phyloP scores from a whole-genome alignment of 345 rosid species.

The Gossypium sturtianum region DNA sequence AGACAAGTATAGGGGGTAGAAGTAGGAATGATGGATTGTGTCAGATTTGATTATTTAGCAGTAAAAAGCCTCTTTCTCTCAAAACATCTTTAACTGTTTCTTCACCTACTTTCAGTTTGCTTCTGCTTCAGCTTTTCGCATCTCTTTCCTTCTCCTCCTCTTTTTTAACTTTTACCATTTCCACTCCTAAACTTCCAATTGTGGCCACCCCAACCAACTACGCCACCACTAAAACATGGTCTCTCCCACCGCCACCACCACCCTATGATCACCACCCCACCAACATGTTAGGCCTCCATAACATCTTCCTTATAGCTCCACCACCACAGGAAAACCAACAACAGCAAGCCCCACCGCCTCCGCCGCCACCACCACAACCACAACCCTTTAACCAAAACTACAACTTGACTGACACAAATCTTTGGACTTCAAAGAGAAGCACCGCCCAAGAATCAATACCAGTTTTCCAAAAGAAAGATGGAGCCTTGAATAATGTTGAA shows the following conservation, averaged over 20 bases:
- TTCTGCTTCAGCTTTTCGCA: background rate
- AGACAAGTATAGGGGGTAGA: too few species aligned
- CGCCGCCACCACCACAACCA: slow-evolving; percentile 30
- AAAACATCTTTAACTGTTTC: background rate
- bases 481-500: slow-evolving; percentile 6
- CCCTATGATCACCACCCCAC: slow-evolving; percentile 9
- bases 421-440: slow-evolving; percentile 22
- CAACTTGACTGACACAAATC: slow-evolving; percentile 9
- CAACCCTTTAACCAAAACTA: slow-evolving; percentile 15
- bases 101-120: background rate
- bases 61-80: background rate
- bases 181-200: slow-evolving; percentile 12
- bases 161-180: background rate
- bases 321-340: slow-evolving; percentile 26
- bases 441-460: slow-evolving; percentile 16
- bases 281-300: slow-evolving; percentile 64
- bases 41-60: background rate
- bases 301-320: slow-evolving; percentile 51
- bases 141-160: background rate
- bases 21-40: background rate
- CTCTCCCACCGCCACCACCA: slow-evolving; percentile 16
- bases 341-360: slow-evolving; percentile 22
- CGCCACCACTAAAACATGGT: slow-evolving; percentile 16
- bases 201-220: slow-evolving; percentile 23
- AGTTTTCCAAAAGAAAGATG: slow-evolving; percentile 17